These are phyloP conservation scores for Candida anglica DNA, from an alignment of 805 yeast species.

Conservation along the genomic window DNA sequence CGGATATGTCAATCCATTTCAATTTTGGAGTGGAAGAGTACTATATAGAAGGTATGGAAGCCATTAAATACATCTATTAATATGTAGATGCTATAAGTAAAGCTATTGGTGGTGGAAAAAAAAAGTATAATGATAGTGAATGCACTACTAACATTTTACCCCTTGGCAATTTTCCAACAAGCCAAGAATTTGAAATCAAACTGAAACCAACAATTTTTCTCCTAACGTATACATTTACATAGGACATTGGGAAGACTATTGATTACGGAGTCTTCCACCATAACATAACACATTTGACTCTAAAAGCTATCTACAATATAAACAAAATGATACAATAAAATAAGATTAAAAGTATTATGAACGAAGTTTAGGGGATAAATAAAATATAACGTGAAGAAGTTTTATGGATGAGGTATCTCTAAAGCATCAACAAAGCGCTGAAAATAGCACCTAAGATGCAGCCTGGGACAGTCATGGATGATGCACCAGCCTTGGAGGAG, in stretches of 20 bases:
- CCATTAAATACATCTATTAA: too few species aligned
- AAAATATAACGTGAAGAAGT: background rate
- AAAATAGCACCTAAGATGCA: constrained; percentile 2
- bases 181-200: too few species aligned
- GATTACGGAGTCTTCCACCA: background rate
- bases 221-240: too few species aligned
- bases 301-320: background rate
- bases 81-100: too few species aligned
- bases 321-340: background rate
- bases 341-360: background rate
- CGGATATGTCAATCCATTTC: too few species aligned
- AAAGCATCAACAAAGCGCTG: background rate
- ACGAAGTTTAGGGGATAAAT: background rate
- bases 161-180: too few species aligned
- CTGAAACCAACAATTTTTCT: too few species aligned
- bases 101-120: too few species aligned
- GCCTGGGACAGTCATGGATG: constrained; percentile 1
- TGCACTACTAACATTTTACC: too few species aligned
- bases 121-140: too few species aligned
- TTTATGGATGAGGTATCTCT: background rate
- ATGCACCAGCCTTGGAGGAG: background rate
- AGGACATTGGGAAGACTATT: constrained; percentile 44
- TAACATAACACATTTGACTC: background rate
- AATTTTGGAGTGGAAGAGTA: too few species aligned
- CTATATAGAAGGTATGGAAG: too few species aligned